Conservation (phyloP, 2,329 filamentous ascomycete genomes). For the Macrophomina tecta region DNA sequence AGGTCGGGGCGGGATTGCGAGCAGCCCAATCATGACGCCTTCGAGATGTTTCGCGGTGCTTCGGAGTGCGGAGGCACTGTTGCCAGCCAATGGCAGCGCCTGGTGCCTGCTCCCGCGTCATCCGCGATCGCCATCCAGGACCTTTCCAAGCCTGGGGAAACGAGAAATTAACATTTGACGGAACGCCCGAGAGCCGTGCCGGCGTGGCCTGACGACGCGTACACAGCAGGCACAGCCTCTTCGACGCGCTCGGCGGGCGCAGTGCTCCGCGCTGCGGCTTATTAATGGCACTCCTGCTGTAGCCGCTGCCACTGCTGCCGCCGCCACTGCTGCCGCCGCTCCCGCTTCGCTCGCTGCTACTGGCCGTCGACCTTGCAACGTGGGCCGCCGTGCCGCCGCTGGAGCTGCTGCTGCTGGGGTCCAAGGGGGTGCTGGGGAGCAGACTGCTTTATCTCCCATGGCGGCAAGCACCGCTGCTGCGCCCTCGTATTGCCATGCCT, state of each 20-base stretch:
- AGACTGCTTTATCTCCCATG: too few relatives aligned
- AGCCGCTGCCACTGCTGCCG: too few relatives aligned
- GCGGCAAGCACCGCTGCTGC: too few relatives aligned
- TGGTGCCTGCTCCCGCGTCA: neutral
- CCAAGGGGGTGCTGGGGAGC: too few relatives aligned
- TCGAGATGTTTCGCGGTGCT: neutral
- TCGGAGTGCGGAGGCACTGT: conserved; percentile 1
- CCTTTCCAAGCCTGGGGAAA: neutral
- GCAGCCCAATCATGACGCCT: neutral
- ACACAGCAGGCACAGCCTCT: neutral
- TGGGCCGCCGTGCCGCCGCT: too few relatives aligned
- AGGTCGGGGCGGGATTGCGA: neutral
- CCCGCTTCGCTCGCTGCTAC: too few relatives aligned
- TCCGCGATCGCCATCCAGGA: neutral
- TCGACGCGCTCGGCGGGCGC: too few relatives aligned
- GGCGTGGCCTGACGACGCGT: neutral
- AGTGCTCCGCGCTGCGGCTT: neutral
- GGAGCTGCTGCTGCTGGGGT: too few relatives aligned
- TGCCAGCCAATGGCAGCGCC: neutral
- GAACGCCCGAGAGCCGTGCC: neutral
- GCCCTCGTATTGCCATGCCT: too few relatives aligned
- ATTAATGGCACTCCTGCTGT: neutral
- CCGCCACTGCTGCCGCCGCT: too few relatives aligned
- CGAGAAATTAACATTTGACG: neutral
- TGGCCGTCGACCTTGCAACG: too few relatives aligned